Evolutionary conservation across 2,329 filamentous ascomycete species (phyloP), one percentile per base, ranked within the genome.

Genomic region (Hypocreales sp.): DNA sequence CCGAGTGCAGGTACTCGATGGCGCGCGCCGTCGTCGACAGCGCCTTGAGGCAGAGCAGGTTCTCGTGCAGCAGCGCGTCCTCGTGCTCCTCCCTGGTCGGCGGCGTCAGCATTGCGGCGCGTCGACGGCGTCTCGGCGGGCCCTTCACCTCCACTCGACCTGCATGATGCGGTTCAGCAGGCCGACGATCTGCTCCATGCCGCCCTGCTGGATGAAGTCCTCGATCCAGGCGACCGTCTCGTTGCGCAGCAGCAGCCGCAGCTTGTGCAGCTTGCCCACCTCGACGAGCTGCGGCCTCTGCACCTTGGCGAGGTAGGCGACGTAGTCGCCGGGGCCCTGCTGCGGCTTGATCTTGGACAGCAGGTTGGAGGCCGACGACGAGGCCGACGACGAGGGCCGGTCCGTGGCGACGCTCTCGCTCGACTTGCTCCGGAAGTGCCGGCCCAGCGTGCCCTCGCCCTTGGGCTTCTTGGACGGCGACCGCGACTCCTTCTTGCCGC

Each of bases 181-280:
- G 21, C 70, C 72, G 20, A 94, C 79, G 35, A 95, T 80, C 50
- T 94, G 83, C 38, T 79, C 71, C 84, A 95, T 92, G 13, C 90
- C 90, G 11, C 82, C 84, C 36, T 86, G 75, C 22, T 73, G 67
- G 40, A 95, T 82, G 48, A 95, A 98, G 9, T 75, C 70, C 46
- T 95, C 83, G 4, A 92, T 92, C 90, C 90, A 98, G 9, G 79
- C 72, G 5, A 98, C 83, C 0, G 87, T 92, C 58, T 98, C 90
- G 44, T 95, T 95, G 12, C 90, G 74, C 28, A 98, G 64, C 28
- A 95, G 57, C 13, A 94, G 65, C 10, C 87, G 73, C 24, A 98
- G 65, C 55, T 95, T 95, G 56, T 95, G 90, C 20, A 98, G 58
- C 48, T 90, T 87, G 24, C 86, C 84, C n/a, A 95, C 81, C 49